A percentile compares a stretch with the other conserved stretches of the same genome.
Conservation (phyloP, 352 stramenopile genomes). For the Phytopythium aichiense region DNA sequence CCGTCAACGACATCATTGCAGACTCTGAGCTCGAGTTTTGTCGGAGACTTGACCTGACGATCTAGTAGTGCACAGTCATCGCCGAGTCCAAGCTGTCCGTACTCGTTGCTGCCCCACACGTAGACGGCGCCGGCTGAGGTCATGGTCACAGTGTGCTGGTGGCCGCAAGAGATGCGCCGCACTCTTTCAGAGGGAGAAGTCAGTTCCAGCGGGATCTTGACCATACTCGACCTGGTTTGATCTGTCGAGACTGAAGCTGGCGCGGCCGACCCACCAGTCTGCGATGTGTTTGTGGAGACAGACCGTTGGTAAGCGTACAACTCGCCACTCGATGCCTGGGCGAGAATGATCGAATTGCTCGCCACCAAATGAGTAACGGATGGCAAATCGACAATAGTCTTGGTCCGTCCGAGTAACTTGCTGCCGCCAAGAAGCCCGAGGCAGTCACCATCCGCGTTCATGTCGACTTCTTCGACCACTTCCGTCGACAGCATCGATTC, state of each 20-base stretch:
- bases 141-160: constrained; percentile 30
- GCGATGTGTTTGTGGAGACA: background rate
- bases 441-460: constrained; percentile 37
- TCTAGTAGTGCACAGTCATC: background rate
- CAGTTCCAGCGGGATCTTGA: constrained; percentile 7
- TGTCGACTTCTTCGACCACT: constrained; percentile 13
- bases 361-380: constrained; percentile 32
- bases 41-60: background rate
- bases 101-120: constrained; percentile 62
- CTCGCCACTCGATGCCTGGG: constrained; percentile 21
- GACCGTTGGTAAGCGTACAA: constrained; percentile 35
- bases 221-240: constrained; percentile 9
- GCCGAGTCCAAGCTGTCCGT: constrained; percentile 57
- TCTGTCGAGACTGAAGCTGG: background rate
- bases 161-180: constrained; percentile 37
- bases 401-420: constrained; percentile 36
- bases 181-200: constrained; percentile 18
- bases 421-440: constrained; percentile 42
- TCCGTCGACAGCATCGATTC: background rate
- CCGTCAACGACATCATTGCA: background rate
- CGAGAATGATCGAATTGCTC: constrained; percentile 32
- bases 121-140: constrained; percentile 29
- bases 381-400: constrained; percentile 37
- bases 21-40: background rate
- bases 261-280: background rate